Evolutionary conservation across 176 grass and related monocot species (phyloP).

Genomic region (Carex scoparia): DNA sequence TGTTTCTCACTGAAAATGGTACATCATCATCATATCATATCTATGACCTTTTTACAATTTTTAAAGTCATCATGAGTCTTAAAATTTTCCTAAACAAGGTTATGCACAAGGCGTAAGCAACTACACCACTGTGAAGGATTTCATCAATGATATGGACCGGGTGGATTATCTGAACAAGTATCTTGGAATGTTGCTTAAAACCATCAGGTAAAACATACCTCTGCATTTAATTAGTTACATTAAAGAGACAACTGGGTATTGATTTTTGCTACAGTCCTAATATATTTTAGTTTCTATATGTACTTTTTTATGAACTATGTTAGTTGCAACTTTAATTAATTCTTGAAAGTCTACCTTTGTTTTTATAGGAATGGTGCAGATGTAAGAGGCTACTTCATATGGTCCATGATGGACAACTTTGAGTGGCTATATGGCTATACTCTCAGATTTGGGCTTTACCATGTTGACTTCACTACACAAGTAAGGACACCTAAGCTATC

Average conservation of each 20-base stretch:
- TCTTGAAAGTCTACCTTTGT: not conserved
- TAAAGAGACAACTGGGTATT: not conserved
- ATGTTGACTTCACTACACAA: conserved; percentile 47
- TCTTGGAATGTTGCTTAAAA: conserved; percentile 41
- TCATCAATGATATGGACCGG: conserved; percentile 42
- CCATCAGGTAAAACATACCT: conserved; percentile 37
- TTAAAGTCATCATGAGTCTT: not conserved
- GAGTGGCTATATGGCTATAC: conserved; percentile 55
- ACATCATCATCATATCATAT: not conserved
- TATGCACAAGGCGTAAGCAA: conserved; percentile 39
- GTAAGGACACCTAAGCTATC: conserved; percentile 54
- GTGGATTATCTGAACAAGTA: conserved; percentile 43
- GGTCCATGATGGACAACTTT: conserved; percentile 66
- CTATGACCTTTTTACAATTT: not conserved
- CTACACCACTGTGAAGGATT: conserved; percentile 23
- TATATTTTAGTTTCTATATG: not conserved
- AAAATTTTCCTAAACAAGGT: conserved; percentile 29
- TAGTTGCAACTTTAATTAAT: not conserved
- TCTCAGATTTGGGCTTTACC: conserved; percentile 52
- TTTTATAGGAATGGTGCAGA: conserved; percentile 50
- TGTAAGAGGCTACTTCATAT: conserved; percentile 66
- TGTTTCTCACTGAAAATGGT: conserved; percentile 79
- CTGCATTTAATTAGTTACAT: not conserved
- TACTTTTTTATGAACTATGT: not conserved
- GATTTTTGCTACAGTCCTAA: not conserved